Base-by-base conservation (phyloP, 257 asterid genomes). In the Forsythia suspensa region DNA sequence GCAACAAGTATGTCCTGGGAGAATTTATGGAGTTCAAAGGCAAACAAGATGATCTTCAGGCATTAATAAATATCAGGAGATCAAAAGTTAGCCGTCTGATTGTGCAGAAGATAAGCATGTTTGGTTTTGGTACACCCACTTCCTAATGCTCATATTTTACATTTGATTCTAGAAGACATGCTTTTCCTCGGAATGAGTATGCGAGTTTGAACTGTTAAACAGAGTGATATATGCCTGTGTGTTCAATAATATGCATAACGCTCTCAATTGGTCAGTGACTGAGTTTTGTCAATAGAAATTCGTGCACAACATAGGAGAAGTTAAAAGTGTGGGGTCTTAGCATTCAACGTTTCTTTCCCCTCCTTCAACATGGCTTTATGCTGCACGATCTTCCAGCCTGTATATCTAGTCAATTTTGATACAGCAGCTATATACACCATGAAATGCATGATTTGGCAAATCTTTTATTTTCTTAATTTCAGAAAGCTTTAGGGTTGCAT, bases 71-170 rank as follows among this genome's bases (percentile, higher is more conserved):
- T 82, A 87, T 96, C 87, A 90, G 70, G 87, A 87, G 98, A 89
- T 96, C 99, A 44, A 96, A 96, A 92, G 91, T 96, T 75, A 84
- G 97, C 72, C 89, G 80, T 55, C 34, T 96, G 82, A 84, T 80
- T 38, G 82, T 94, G 82, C 97, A 92, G 87, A 96, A 94, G 89
- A 90, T 91, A 81, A 94, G 99, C 97, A 91, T 94, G 98, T 87
- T 96, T 71, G 97, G 96, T 76, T 83, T 95, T 65, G 99, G 99
- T 95, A 89, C 86, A 68, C n/a, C 21, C 15, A 38, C 40, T 37
- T 74, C 10, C 43, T 43, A 51, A 52, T 51, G 69, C 70, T 69
- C 84, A 8, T 57, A 69, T 4, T 74, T 59, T 75, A 0, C 57
- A 24, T 59, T 63, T 63, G 39, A 10, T 29, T 40, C 6, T 73